Conservation (phyloP, 2,329 filamentous ascomycete genomes). For the Knufia fluminis region DNA sequence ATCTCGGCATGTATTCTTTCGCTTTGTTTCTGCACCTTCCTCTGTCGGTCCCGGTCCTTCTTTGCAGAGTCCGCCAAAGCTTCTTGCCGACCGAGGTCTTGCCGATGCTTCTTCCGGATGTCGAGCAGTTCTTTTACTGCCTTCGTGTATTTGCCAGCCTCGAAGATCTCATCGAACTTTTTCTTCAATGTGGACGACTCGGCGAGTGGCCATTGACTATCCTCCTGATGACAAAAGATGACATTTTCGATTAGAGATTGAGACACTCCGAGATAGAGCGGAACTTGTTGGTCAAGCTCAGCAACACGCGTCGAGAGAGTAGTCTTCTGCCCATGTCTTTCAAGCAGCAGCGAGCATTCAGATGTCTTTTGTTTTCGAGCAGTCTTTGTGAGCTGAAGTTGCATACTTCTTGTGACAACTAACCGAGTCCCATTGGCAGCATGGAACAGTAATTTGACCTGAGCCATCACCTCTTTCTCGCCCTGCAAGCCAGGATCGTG, state of each 20-base stretch:
- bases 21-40: slow-evolving; percentile 58
- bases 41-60: slow-evolving; percentile 73
- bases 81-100: slow-evolving; percentile 63
- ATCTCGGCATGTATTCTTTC: slow-evolving; percentile 55
- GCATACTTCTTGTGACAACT: slow-evolving; percentile 73
- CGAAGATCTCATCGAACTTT: slow-evolving; percentile 94
- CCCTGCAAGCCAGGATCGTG: slow-evolving; percentile 85
- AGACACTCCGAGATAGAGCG: slow-evolving; percentile 78
- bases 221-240: slow-evolving; percentile 98
- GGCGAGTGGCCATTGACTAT: slow-evolving; percentile 93
- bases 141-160: slow-evolving; percentile 93
- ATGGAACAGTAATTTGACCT: slow-evolving; percentile 82
- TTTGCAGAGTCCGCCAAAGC: slow-evolving; percentile 70
- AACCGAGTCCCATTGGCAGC: slow-evolving; percentile 69
- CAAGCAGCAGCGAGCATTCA: slow-evolving; percentile 66
- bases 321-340: slow-evolving; percentile 66
- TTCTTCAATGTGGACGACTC: slow-evolving; percentile 80
- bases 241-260: slow-evolving; percentile 84
- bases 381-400: slow-evolving; percentile 77
- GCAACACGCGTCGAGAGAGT: slow-evolving; percentile 70
- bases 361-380: slow-evolving; percentile 70
- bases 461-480: slow-evolving; percentile 80
- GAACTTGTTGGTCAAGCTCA: slow-evolving; percentile 76
- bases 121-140: slow-evolving; percentile 91
- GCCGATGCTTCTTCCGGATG: slow-evolving; percentile 71